Evolutionary conservation across 257 asterid genomes (phyloP).

Genomic region (Solanum sparsipilum): DNA sequence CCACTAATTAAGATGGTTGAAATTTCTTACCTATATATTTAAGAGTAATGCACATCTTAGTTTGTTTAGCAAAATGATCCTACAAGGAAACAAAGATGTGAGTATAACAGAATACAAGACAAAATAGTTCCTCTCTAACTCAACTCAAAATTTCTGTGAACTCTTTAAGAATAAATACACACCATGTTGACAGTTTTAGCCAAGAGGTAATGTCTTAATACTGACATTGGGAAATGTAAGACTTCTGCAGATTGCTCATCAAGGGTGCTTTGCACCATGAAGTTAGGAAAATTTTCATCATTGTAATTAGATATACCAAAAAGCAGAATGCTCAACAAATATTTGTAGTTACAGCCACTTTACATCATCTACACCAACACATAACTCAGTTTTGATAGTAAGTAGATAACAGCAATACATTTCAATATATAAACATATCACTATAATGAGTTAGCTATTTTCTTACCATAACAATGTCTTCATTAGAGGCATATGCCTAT

Average conservation of each 20-base stretch:
- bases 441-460: not conserved
- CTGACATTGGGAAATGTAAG: not conserved
- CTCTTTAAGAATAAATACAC: not conserved
- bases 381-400: not conserved
- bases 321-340: not conserved
- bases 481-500: not conserved
- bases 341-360: not conserved
- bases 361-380: not conserved
- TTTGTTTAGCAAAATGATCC: constrained; percentile 33
- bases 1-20: not conserved
- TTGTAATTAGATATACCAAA: not conserved
- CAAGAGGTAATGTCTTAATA: not conserved
- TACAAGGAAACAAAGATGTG: constrained; percentile 9
- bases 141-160: not conserved
- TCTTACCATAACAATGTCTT: not conserved
- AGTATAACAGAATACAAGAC: not conserved
- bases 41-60: constrained; percentile 34
- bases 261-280: not conserved
- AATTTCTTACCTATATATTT: constrained; percentile 53
- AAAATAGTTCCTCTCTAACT: constrained; percentile 3
- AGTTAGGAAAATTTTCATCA: not conserved
- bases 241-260: not conserved
- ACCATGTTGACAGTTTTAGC: not conserved
- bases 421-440: not conserved
- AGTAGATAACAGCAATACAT: not conserved